A percentile compares a stretch with the other conserved stretches of the same genome.
Conservation (phyloP, 169 alveolate species). For the Eimeria tenella region DNA sequence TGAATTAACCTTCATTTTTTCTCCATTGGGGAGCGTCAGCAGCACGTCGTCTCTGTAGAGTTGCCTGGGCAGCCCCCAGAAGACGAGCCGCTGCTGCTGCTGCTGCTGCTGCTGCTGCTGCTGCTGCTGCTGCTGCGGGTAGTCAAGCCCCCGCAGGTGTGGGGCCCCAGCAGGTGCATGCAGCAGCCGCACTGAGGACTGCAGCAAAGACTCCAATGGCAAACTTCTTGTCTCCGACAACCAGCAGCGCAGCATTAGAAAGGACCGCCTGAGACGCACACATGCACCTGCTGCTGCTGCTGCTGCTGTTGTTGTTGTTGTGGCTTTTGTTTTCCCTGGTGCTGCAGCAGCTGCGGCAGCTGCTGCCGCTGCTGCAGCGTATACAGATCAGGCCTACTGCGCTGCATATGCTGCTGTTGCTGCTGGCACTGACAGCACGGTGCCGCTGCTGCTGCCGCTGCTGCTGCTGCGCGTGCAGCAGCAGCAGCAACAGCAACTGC, state of each 20-base stretch:
- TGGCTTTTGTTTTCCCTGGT: neutral
- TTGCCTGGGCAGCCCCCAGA: slow-evolving; percentile 68
- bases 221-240: slow-evolving; percentile 51
- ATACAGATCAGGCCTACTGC: neutral
- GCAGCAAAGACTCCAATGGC: slow-evolving; percentile 43
- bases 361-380: too few species aligned
- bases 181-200: slow-evolving; percentile 63
- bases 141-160: slow-evolving; percentile 42
- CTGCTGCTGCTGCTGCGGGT: slow-evolving; percentile 47
- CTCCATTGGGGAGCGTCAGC: slow-evolving; percentile 15
- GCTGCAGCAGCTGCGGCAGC: neutral
- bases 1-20: slow-evolving; percentile 1
- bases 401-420: neutral
- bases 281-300: neutral
- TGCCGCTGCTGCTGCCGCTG: too few species aligned
- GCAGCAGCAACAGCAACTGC: too few species aligned
- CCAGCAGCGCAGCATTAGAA: slow-evolving; percentile 47
- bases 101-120: neutral
- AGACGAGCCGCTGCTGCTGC: slow-evolving; percentile 35
- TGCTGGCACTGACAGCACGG: too few species aligned
- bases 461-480: too few species aligned
- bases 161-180: slow-evolving; percentile 61
- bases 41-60: slow-evolving; percentile 32
- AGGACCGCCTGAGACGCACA: slow-evolving; percentile 36
- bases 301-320: neutral